phyloP scores from a whole-genome alignment of 805 yeast genomes.

The Sungouiozyma ichnusensis region DNA sequence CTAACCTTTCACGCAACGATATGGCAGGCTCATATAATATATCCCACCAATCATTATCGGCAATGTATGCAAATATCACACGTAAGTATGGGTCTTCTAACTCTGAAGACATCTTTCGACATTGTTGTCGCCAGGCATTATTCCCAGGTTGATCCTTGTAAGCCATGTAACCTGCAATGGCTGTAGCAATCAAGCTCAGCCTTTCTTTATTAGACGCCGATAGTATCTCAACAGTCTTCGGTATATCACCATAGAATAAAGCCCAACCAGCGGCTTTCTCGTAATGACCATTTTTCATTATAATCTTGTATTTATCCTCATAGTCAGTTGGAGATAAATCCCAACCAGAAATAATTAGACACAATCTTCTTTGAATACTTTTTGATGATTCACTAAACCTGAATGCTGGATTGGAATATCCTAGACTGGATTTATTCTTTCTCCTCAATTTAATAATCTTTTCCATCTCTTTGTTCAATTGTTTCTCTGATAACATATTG shows the following conservation, averaged over 20 bases:
- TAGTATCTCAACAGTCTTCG: slow-evolving; percentile 68
- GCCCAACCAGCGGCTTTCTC: slow-evolving; percentile 99
- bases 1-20: slow-evolving; percentile 79
- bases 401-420: slow-evolving; percentile 12
- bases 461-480: slow-evolving; percentile 27
- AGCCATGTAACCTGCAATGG: slow-evolving; percentile 75
- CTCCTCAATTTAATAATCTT: slow-evolving; percentile 33
- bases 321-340: slow-evolving; percentile 66
- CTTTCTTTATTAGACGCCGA: slow-evolving; percentile 63
- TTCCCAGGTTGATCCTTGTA: slow-evolving; percentile 36
- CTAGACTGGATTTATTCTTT: slow-evolving; percentile 17
- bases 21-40: slow-evolving; percentile 82
- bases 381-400: slow-evolving; percentile 22
- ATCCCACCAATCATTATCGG: slow-evolving; percentile 95
- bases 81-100: slow-evolving; percentile 81
- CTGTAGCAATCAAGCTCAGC: slow-evolving; percentile 75
- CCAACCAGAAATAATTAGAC: slow-evolving; percentile 86
- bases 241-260: slow-evolving; percentile 82
- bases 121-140: slow-evolving; percentile 87
- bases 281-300: slow-evolving; percentile 48
- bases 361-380: slow-evolving; percentile 61
- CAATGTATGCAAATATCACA: slow-evolving; percentile 86
- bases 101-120: slow-evolving; percentile 80
- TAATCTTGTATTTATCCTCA: slow-evolving; percentile 50
- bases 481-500: slow-evolving; percentile 22